A percentile compares a stretch with the other conserved stretches of the same genome.
Evolutionary conservation across 2,329 filamentous ascomycete species (phyloP).

Genomic region (Botrytis elliptica): DNA sequence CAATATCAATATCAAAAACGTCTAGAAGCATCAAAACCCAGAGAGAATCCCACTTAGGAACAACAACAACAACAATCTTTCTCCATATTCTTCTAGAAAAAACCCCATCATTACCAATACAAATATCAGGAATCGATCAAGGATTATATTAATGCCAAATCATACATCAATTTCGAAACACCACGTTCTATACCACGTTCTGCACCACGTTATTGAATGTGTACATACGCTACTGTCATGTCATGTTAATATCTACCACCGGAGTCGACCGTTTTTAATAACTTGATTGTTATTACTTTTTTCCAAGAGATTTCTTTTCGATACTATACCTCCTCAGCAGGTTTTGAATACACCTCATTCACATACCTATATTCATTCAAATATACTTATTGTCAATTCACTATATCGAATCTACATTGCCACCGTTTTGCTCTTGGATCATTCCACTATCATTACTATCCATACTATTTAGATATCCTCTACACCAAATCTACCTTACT

Average conservation of each 20-base stretch:
- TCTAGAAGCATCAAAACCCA: background rate
- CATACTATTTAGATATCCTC: background rate
- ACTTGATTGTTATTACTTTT: slow-evolving; percentile 20
- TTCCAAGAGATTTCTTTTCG: slow-evolving; percentile 17
- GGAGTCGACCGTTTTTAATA: slow-evolving; percentile 22
- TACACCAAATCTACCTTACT: slow-evolving; percentile 4
- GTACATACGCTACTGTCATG: slow-evolving; percentile 5
- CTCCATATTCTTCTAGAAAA: slow-evolving; percentile 10
- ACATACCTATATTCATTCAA: background rate
- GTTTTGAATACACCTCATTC: slow-evolving; percentile 13
- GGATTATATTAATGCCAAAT: slow-evolving; percentile 27
- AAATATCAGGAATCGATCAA: background rate
- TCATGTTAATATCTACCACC: slow-evolving; percentile 28
- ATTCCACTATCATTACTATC: background rate
- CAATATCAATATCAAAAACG: background rate
- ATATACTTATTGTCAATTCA: slow-evolving; percentile 5
- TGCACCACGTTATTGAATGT: slow-evolving; percentile 19
- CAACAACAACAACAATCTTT: background rate
- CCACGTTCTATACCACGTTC: slow-evolving; percentile 27
- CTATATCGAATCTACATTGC: background rate
- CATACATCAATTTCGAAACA: slow-evolving; percentile 18
- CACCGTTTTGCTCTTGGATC: background rate
- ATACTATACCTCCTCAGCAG: background rate
- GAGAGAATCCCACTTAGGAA: slow-evolving; percentile 5
- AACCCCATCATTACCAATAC: background rate